Conservation (phyloP, 192 early-diverging fungal genomes). For the Backusella tarrabulga region DNA sequence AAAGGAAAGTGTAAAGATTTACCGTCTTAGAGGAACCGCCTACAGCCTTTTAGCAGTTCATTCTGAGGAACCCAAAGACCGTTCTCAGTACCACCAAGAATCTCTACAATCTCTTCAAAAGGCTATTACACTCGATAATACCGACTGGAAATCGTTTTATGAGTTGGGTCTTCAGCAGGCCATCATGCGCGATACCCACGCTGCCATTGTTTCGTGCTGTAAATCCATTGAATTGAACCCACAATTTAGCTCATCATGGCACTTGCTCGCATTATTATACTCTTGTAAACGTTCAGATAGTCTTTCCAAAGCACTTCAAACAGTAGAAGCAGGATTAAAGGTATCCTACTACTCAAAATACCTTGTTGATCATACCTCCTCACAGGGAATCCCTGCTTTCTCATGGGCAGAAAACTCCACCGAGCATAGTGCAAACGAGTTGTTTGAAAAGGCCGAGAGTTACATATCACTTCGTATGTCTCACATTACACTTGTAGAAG, state of each 20-base stretch:
- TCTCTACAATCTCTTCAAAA: slow-evolving; percentile 33
- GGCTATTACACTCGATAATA: slow-evolving; percentile 48
- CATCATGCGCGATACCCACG: slow-evolving; percentile 54
- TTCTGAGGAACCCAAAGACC: background rate
- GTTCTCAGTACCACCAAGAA: background rate
- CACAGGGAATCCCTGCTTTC: background rate
- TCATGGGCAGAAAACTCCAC: slow-evolving; percentile 36
- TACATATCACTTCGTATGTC: slow-evolving; percentile 1
- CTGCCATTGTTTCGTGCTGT: slow-evolving; percentile 51
- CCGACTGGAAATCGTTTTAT: slow-evolving; percentile 54
- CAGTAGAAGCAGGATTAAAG: slow-evolving; percentile 58
- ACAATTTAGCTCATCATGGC: slow-evolving; percentile 64
- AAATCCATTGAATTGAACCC: slow-evolving; percentile 55
- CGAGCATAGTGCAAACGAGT: slow-evolving; percentile 46
- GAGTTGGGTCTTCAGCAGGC: slow-evolving; percentile 65
- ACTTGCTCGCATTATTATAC: slow-evolving; percentile 62
- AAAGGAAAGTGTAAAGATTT: background rate
- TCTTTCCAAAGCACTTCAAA: slow-evolving; percentile 53
- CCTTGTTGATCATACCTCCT: background rate
- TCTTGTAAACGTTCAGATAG: slow-evolving; percentile 58
- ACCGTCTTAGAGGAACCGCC: background rate
- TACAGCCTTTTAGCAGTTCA: background rate
- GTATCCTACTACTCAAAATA: slow-evolving; percentile 17
- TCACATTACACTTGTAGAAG: background rate
- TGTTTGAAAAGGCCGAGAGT: slow-evolving; percentile 47